Conservation (phyloP, 768 basidiomycete genomes). For the Phanerodontia chrysosporium region DNA sequence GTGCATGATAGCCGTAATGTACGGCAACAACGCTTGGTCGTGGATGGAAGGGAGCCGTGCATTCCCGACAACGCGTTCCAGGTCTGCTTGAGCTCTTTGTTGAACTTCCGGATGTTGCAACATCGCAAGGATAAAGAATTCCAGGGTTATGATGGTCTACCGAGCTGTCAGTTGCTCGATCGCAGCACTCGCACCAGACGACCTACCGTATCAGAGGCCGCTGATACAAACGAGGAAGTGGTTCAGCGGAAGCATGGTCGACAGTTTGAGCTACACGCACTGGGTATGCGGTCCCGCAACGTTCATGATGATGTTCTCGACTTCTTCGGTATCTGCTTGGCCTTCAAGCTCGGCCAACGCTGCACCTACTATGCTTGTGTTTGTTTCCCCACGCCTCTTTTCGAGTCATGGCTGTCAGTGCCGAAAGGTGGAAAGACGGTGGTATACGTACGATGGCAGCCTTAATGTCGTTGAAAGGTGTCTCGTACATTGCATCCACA, state of each 20-base stretch:
- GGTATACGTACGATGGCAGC: neutral
- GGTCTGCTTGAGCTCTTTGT: neutral
- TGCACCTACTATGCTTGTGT: too few species aligned
- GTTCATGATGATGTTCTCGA: neutral
- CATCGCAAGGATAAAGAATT: slow-evolving; percentile 17
- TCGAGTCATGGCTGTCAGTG: too few species aligned
- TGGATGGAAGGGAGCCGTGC: neutral
- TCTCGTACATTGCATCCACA: slow-evolving; percentile 17
- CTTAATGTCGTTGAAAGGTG: slow-evolving; percentile 16
- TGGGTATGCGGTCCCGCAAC: neutral
- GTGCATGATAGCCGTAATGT: neutral
- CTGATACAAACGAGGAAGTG: neutral
- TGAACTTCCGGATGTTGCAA: slow-evolving; percentile 17
- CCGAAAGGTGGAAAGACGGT: too few species aligned
- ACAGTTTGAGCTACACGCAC: neutral
- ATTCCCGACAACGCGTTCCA: neutral
- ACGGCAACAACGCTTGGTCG: neutral
- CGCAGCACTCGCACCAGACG: slow-evolving; percentile 10
- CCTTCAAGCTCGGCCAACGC: too few species aligned
- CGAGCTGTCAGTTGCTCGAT: slow-evolving; percentile 9
- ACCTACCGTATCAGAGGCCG: neutral
- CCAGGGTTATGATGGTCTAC: slow-evolving; percentile 10
- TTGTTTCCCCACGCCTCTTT: too few species aligned
- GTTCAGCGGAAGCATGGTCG: too few species aligned
- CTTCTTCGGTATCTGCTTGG: neutral